Conservation (phyloP, 169 alveolate genomes). For the Plasmodium adleri region DNA sequence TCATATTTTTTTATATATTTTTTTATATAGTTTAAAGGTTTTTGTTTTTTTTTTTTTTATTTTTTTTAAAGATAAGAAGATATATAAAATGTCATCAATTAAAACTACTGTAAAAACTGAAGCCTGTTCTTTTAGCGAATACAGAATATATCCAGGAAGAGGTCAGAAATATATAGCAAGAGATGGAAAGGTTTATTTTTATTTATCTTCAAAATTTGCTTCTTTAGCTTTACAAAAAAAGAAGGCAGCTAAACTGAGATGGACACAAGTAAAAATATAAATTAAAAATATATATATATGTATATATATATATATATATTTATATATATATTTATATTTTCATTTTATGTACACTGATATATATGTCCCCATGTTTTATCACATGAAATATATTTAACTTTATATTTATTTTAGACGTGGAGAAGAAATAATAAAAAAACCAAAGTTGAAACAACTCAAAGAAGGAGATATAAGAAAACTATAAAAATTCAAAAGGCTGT, state of each 20-base stretch:
- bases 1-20: no score
- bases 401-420: constrained; percentile 92
- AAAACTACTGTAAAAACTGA: constrained; percentile 95
- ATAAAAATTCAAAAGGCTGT: constrained; percentile 96
- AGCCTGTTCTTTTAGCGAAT: constrained; percentile 97
- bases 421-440: constrained; percentile 97
- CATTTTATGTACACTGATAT: no score
- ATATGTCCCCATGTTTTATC: no score
- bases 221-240: constrained; percentile 94
- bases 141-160: constrained; percentile 98
- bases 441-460: constrained; percentile 81
- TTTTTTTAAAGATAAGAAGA: not conserved
- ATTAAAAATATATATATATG: not conserved
- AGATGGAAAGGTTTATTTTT: constrained; percentile 96
- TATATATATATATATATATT: not conserved
- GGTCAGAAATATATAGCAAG: constrained; percentile 96
- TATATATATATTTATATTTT: not conserved
- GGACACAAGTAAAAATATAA: constrained; percentile 91
- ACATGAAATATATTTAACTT: no score
- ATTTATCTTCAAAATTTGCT: constrained; percentile 92
- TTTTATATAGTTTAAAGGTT: no score
- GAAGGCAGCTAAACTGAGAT: constrained; percentile 96
- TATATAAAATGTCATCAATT: constrained; percentile 85
- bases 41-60: not conserved
- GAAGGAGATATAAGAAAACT: constrained; percentile 89